Conservation (phyloP, 163 green algal species). For the Chlamydomonas reinhardtii region DNA sequence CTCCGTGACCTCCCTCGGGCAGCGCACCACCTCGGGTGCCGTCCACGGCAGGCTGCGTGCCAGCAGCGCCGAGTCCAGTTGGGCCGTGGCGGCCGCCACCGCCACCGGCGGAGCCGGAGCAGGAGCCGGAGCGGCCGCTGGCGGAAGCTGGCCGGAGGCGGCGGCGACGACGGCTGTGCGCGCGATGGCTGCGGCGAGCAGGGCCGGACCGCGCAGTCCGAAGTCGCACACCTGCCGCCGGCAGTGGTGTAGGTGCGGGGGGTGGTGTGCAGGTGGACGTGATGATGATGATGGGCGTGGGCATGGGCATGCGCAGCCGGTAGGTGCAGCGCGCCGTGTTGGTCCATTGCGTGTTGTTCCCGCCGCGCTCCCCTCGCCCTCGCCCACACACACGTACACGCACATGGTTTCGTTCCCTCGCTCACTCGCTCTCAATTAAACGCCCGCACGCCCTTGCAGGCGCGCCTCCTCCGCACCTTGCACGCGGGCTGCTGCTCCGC, state of each 20-base stretch:
- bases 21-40: conserved; percentile 85
- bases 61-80: not conserved
- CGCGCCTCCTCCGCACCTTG: too few relatives aligned
- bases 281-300: too few relatives aligned
- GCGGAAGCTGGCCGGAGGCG: not conserved
- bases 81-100: conserved; percentile 41
- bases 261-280: too few relatives aligned
- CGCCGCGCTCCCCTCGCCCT: too few relatives aligned
- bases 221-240: conserved; percentile 42
- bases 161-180: not conserved
- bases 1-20: conserved; percentile 57
- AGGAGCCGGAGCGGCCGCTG: not conserved
- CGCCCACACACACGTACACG: too few relatives aligned
- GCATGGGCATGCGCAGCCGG: too few relatives aligned
- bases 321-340: too few relatives aligned
- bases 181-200: conserved; percentile 10
- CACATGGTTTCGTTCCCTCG: too few relatives aligned
- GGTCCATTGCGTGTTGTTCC: too few relatives aligned
- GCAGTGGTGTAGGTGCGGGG: too few relatives aligned
- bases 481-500: conserved; percentile 23
- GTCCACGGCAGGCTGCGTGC: conserved; percentile 84
- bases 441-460: too few relatives aligned
- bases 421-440: too few relatives aligned
- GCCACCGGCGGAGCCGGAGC: not conserved
- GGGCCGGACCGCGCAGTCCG: conserved; percentile 1